These are phyloP conservation scores for Neopestalotiopsis sp. DNA, from an alignment of 2,329 filamentous ascomycete species.

Conservation along the genomic window DNA sequence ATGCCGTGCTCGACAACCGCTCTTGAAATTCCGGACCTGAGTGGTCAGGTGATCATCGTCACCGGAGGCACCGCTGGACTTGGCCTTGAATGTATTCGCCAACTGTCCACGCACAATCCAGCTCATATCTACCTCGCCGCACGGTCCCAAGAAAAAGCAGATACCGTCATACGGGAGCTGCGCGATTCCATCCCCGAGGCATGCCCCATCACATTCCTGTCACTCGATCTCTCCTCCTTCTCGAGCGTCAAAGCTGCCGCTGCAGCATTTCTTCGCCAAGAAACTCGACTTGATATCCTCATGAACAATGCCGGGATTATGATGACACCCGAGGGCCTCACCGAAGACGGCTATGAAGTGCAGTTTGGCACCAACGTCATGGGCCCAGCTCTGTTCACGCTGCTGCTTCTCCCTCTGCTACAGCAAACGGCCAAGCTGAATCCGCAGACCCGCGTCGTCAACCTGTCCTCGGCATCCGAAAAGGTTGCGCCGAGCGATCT, in stretches of 20 bases:
- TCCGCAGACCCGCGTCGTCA: conserved; percentile 29
- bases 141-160: conserved; percentile 41
- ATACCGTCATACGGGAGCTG: conserved; percentile 33
- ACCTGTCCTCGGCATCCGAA: conserved; percentile 25
- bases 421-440: conserved; percentile 28
- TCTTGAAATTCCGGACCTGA: conserved; percentile 37
- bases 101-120: conserved; percentile 40
- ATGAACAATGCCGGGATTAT: conserved; percentile 3
- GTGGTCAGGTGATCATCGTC: conserved; percentile 40
- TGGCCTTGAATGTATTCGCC: conserved; percentile 42
- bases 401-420: neutral
- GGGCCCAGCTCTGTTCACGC: neutral
- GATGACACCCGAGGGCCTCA: too few species aligned
- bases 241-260: conserved; percentile 18
- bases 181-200: neutral
- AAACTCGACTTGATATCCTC: neutral
- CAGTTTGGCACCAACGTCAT: neutral
- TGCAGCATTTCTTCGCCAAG: neutral
- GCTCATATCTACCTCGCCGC: conserved; percentile 23
- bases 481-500: too few species aligned
- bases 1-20: too few species aligned
- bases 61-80: conserved; percentile 45
- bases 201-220: neutral
- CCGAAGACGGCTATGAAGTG: too few species aligned
- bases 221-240: neutral